Conservation (phyloP, 768 basidiomycete genomes). For the Cubamyces sp. region DNA sequence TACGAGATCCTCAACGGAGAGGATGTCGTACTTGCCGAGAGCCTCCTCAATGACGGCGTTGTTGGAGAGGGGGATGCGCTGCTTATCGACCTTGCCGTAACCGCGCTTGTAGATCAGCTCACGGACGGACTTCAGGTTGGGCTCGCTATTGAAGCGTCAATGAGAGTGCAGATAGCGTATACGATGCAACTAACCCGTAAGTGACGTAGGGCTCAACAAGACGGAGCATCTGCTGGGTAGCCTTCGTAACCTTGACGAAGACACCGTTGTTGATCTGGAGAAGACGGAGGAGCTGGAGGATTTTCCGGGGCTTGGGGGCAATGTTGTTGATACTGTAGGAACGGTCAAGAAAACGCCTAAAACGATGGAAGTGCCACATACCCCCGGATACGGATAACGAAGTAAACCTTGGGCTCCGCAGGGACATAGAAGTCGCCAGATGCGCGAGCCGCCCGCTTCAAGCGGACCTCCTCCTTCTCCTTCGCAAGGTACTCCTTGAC, state of each 20-base stretch:
- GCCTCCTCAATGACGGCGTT: constrained; percentile 90
- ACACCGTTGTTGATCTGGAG: constrained; percentile 99
- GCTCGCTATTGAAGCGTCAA: constrained; percentile 59
- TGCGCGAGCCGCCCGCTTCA: constrained; percentile 90
- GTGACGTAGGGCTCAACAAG: constrained; percentile 97
- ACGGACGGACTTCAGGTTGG: constrained; percentile 95
- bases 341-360: constrained; percentile 3
- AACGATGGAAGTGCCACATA: constrained; percentile 45
- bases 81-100: constrained; percentile 97
- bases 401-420: constrained; percentile 96
- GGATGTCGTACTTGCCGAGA: constrained; percentile 93
- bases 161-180: background rate
- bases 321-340: constrained; percentile 94
- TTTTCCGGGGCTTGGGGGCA: constrained; percentile 99
- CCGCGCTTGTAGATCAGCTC: constrained; percentile 99
- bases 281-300: constrained; percentile 96
- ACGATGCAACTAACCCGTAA: constrained; percentile 71
- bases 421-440: constrained; percentile 98
- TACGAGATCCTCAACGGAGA: constrained; percentile 96
- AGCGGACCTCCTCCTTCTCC: constrained; percentile 95
- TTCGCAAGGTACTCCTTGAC: constrained; percentile 93
- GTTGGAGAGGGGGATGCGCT: constrained; percentile 93
- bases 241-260: constrained; percentile 95
- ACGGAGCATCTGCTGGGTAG: constrained; percentile 97
- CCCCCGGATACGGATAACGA: constrained; percentile 97